phyloP scores from a whole-genome alignment of 495 filamentous ascomycete genomes.

The Cryomyces minteri region DNA sequence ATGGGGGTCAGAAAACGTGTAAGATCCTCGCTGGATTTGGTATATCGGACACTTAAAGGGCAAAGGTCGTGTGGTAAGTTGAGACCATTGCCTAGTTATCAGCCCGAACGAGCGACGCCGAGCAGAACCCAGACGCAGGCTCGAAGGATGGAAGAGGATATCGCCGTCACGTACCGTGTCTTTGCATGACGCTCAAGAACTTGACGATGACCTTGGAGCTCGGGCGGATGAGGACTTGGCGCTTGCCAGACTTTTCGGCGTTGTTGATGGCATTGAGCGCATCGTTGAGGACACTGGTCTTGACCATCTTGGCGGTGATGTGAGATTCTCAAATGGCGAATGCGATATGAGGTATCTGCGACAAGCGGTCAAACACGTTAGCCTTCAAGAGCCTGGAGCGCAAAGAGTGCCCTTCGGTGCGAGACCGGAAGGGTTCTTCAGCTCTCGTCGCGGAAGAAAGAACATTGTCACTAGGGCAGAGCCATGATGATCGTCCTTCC shows the following conservation, averaged over 20 bases:
- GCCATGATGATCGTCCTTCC: constrained; percentile 11
- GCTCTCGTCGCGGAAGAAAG: constrained; percentile 57
- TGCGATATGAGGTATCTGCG: constrained; percentile 24
- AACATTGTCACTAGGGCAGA: constrained; percentile 33
- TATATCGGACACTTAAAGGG: constrained; percentile 99
- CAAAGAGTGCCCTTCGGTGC: constrained; percentile 74
- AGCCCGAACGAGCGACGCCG: constrained; percentile 43
- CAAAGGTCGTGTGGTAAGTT: constrained; percentile 57
- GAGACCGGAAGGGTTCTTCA: constrained; percentile 65
- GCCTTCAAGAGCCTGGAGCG: constrained; percentile 72
- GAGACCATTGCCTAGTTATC: constrained; percentile 99
- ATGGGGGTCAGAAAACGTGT: constrained; percentile 68
- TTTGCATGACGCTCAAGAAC: constrained; percentile 97
- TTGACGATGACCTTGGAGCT: constrained; percentile 98
- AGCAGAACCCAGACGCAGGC: constrained; percentile 4
- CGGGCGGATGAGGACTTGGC: constrained; percentile 91
- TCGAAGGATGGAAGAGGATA: constrained; percentile 1
- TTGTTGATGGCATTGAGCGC: constrained; percentile 99
- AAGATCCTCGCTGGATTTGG: constrained; percentile 64
- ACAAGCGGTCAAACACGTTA: constrained; percentile 31
- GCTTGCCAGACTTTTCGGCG: constrained; percentile 97
- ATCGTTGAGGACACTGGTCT: constrained; percentile 97
- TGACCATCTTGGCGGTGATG: constrained; percentile 75
- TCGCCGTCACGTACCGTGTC: constrained; percentile 63
- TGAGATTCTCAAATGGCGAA: constrained; percentile 59